A percentile compares a stretch with the other conserved stretches of the same genome.
Evolutionary conservation across 371 early-diverging fungal genomes (phyloP).

Genomic region (Haplosporangium sp.): DNA sequence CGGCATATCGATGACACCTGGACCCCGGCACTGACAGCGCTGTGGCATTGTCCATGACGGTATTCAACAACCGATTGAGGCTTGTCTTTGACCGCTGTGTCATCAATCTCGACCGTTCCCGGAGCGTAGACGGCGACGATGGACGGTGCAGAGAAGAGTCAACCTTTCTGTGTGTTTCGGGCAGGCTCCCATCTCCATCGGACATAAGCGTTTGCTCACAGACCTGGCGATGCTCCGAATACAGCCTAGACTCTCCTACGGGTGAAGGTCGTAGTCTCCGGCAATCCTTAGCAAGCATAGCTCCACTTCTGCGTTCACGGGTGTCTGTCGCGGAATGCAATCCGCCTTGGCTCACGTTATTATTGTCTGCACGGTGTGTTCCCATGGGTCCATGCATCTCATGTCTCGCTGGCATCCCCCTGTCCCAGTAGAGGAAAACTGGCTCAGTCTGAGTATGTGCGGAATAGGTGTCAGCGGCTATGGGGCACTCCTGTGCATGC

Average conservation of each 20-base stretch:
- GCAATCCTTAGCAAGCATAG: constrained; percentile 20
- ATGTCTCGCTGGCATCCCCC: too few relatives aligned
- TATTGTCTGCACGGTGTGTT: not conserved
- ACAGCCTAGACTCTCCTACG: constrained; percentile 7
- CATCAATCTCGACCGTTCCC: constrained; percentile 12
- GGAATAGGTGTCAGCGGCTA: too few relatives aligned
- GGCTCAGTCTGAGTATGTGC: too few relatives aligned
- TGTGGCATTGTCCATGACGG: constrained; percentile 19
- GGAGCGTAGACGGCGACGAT: constrained; percentile 7
- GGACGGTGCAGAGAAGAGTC: not conserved
- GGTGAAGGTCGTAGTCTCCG: constrained; percentile 2
- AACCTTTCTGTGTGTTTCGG: not conserved
- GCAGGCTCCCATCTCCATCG: constrained; percentile 10
- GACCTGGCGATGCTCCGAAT: constrained; percentile 11
- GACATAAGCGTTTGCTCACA: constrained; percentile 13
- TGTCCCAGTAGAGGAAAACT: too few relatives aligned
- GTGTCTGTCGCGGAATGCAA: not conserved
- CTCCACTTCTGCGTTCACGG: not conserved
- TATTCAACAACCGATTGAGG: constrained; percentile 15
- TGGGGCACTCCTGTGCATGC: too few relatives aligned
- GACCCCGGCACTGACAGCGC: constrained; percentile 6
- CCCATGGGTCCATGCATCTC: too few relatives aligned
- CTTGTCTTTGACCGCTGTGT: constrained; percentile 15
- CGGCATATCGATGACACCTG: constrained; percentile 2
- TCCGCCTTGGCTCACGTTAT: not conserved